A percentile compares a stretch with the other conserved stretches of the same genome.
Conservation (phyloP, 2,329 filamentous ascomycete genomes). For the Pyricularia sp. region DNA sequence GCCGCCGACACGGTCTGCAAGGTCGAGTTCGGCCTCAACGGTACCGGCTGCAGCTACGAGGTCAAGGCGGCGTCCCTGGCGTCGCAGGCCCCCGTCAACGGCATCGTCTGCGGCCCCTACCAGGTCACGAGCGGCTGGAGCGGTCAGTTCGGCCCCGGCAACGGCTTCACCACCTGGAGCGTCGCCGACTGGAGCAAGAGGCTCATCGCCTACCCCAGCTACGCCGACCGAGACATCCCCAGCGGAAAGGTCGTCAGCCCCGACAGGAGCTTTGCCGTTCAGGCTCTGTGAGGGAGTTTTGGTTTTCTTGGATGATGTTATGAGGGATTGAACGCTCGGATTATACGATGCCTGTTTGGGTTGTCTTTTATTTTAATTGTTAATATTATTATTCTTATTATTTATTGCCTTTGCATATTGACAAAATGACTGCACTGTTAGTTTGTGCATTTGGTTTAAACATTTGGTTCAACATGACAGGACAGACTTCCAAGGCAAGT, state of each 20-base stretch:
- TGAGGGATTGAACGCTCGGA: not conserved
- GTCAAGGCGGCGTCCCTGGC: slow-evolving; percentile 24
- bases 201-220: slow-evolving; percentile 42
- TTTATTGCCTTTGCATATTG: no score
- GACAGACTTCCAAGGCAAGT: not conserved
- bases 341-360: not conserved
- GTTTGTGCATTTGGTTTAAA: no score
- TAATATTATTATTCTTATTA: not conserved
- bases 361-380: not conserved
- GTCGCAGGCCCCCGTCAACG: slow-evolving; percentile 23
- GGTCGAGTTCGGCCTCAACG: slow-evolving; percentile 34
- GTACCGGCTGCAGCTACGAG: slow-evolving; percentile 29
- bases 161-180: slow-evolving; percentile 45
- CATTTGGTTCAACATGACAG: not conserved
- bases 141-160: slow-evolving; percentile 40
- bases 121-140: slow-evolving; percentile 45
- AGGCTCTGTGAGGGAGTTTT: slow-evolving; percentile 1
- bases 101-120: slow-evolving; percentile 36
- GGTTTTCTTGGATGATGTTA: not conserved
- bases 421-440: no score
- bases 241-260: slow-evolving; percentile 34
- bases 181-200: slow-evolving; percentile 32
- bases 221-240: slow-evolving; percentile 40
- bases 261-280: slow-evolving; percentile 33
- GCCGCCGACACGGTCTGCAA: slow-evolving; percentile 27